phyloP scores from a whole-genome alignment of 495 filamentous ascomycete species.

The Tuber calosporum region DNA sequence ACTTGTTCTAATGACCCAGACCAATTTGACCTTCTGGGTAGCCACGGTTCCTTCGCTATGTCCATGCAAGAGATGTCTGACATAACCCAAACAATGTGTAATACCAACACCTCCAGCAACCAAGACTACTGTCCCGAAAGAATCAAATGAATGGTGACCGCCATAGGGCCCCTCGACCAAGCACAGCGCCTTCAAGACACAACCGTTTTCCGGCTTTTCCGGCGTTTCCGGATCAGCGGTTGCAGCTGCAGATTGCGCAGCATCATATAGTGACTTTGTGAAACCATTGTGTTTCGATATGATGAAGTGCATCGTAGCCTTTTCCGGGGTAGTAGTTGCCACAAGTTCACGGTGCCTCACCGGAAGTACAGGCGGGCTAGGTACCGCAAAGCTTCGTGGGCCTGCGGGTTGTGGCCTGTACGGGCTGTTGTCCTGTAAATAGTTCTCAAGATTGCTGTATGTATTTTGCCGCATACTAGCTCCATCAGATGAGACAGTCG shows the following conservation, averaged over 20 bases:
- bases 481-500: constrained; percentile 1
- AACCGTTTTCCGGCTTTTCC: constrained; percentile 23
- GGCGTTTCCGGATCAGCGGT: constrained; percentile 39
- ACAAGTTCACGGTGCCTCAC: constrained; percentile 26
- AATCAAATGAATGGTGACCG: constrained; percentile 70
- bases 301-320: constrained; percentile 51
- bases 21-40: constrained; percentile 68
- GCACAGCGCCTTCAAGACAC: constrained; percentile 22
- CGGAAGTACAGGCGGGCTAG: constrained; percentile 15
- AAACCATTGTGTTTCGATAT: constrained; percentile 81
- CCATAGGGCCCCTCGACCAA: constrained; percentile 81
- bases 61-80: constrained; percentile 68
- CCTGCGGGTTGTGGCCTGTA: neutral
- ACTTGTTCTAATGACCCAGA: constrained; percentile 85
- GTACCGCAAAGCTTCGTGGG: constrained; percentile 8
- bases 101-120: constrained; percentile 91
- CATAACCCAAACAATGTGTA: constrained; percentile 85
- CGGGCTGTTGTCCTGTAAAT: neutral
- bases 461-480: constrained; percentile 12
- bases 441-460: neutral
- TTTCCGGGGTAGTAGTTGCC: constrained; percentile 14
- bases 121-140: constrained; percentile 82
- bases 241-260: constrained; percentile 43
- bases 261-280: constrained; percentile 71
- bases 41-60: constrained; percentile 68